These are phyloP conservation scores for Colletotrichum costaricense DNA, from an alignment of 2,329 filamentous ascomycete species.

Conservation along the genomic window DNA sequence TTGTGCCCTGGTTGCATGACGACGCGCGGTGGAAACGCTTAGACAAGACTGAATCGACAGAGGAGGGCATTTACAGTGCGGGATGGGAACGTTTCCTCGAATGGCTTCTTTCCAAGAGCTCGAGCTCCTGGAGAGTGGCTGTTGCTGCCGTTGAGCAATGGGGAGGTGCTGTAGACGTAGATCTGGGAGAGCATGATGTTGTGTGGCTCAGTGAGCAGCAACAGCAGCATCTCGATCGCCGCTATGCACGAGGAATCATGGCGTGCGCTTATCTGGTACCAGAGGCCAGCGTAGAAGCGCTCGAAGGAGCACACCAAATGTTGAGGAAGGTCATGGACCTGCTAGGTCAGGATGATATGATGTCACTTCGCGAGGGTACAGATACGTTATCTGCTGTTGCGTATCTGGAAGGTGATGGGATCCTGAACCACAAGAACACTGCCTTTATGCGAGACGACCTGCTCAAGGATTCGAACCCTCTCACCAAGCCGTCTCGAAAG, in stretches of 20 bases:
- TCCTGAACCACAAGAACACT: slow-evolving; percentile 54
- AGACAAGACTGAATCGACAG: background rate
- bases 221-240: slow-evolving; percentile 68
- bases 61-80: slow-evolving; percentile 53
- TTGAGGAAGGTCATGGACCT: slow-evolving; percentile 69
- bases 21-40: slow-evolving; percentile 63
- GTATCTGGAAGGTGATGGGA: slow-evolving; percentile 43
- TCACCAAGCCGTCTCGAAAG: slow-evolving; percentile 70
- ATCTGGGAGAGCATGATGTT: slow-evolving; percentile 70
- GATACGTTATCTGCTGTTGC: slow-evolving; percentile 52
- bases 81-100: slow-evolving; percentile 78
- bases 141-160: slow-evolving; percentile 75
- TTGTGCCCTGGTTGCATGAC: slow-evolving; percentile 81
- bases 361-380: slow-evolving; percentile 60
- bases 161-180: slow-evolving; percentile 78
- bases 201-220: slow-evolving; percentile 70
- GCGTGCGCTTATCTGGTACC: slow-evolving; percentile 76
- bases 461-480: slow-evolving; percentile 67
- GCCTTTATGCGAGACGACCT: slow-evolving; percentile 63
- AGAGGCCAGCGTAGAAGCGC: slow-evolving; percentile 66
- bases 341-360: slow-evolving; percentile 68
- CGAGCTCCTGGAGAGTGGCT: slow-evolving; percentile 70
- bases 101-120: slow-evolving; percentile 73
- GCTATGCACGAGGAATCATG: slow-evolving; percentile 76
- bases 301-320: slow-evolving; percentile 71